Conservation (phyloP, 1,284 basidiomycete genomes). For the Ganoderma multipileum region DNA sequence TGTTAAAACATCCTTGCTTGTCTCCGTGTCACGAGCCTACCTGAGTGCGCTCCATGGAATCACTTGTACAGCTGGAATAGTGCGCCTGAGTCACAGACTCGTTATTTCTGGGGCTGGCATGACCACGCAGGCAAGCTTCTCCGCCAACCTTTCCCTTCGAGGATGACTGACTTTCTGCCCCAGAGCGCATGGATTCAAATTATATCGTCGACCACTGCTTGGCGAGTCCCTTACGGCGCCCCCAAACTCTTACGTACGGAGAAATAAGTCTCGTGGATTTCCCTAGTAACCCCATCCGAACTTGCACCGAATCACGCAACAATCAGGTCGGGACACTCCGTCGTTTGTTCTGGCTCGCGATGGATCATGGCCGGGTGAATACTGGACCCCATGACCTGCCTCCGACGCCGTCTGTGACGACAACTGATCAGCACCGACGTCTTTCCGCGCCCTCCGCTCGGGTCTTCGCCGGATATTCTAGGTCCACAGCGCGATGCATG, state of each 20-base stretch:
- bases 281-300: conserved; percentile 24
- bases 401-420: conserved; percentile 16
- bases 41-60: conserved; percentile 20
- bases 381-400: conserved; percentile 33
- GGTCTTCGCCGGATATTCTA: conserved; percentile 50
- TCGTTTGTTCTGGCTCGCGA: conserved; percentile 16
- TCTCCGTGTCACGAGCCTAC: conserved; percentile 1
- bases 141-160: neutral
- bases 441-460: conserved; percentile 49
- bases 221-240: neutral
- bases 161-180: no score
- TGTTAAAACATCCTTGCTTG: neutral
- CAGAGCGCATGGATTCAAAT: no score
- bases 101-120: neutral
- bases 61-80: conserved; percentile 13
- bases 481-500: conserved; percentile 22
- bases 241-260: conserved; percentile 21
- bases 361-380: conserved; percentile 27
- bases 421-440: conserved; percentile 48
- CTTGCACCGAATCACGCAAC: conserved; percentile 26
- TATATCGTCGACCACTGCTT: neutral
- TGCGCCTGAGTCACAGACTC: neutral
- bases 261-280: conserved; percentile 18
- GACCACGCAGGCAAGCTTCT: neutral
- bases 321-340: conserved; percentile 21